phyloP scores from a whole-genome alignment of 768 basidiomycete genomes.

The Lactarius tabidus region DNA sequence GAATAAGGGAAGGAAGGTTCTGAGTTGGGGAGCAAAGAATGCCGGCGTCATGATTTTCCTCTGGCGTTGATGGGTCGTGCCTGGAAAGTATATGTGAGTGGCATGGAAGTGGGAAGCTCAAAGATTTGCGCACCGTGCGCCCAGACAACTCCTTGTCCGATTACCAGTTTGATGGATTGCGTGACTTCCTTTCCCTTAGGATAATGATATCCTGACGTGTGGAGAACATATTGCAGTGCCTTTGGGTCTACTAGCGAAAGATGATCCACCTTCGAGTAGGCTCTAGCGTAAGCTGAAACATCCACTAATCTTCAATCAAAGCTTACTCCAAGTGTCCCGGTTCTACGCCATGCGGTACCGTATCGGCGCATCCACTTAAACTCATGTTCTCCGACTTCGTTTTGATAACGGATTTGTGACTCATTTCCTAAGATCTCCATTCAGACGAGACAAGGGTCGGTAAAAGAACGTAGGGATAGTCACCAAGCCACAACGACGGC shows the following conservation, averaged over 20 bases:
- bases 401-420: constrained; percentile 25
- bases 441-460: not conserved
- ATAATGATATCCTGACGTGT: constrained; percentile 32
- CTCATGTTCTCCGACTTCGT: constrained; percentile 31
- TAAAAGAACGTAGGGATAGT: not conserved
- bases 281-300: constrained; percentile 9
- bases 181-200: constrained; percentile 15
- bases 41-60: constrained; percentile 32
- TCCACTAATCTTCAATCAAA: not conserved
- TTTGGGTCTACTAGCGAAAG: constrained; percentile 16
- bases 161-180: constrained; percentile 19
- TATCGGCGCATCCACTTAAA: constrained; percentile 30
- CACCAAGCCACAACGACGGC: constrained; percentile 16
- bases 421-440: constrained; percentile 28
- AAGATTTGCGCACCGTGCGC: constrained; percentile 24
- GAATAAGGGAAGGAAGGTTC: constrained; percentile 31
- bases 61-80: constrained; percentile 27
- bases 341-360: constrained; percentile 28
- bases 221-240: constrained; percentile 32
- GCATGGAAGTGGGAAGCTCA: not conserved
- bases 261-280: not conserved
- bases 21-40: constrained; percentile 30
- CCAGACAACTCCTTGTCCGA: constrained; percentile 27
- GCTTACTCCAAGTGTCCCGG: constrained; percentile 27
- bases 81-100: constrained; percentile 10